Percentiles rank a stretch among this genome's conserved stretches.
phyloP scores from a whole-genome alignment of 768 basidiomycete genomes.

The Pleurotus cornucopiae region DNA sequence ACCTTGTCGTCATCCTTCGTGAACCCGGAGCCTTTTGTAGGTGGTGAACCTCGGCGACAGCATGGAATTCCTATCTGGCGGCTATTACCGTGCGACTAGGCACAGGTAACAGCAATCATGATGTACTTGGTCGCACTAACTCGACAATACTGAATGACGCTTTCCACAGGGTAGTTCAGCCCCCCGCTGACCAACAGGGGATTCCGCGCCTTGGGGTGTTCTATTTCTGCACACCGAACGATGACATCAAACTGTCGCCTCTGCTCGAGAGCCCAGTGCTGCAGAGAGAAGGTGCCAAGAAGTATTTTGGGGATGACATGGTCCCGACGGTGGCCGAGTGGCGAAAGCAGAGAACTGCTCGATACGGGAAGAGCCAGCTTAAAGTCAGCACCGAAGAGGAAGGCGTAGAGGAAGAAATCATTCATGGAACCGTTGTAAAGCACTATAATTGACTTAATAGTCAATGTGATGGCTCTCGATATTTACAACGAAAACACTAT shows the following conservation, averaged over 20 bases:
- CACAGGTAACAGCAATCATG: conserved; percentile 21
- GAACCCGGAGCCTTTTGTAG: too few relatives aligned
- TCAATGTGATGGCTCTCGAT: too few relatives aligned
- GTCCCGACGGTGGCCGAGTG: conserved; percentile 35
- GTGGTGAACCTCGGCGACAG: too few relatives aligned
- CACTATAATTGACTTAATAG: conserved; percentile 35
- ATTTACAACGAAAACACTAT: too few relatives aligned
- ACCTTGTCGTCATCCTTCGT: too few relatives aligned
- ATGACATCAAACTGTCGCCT: conserved; percentile 38
- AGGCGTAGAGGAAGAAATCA: conserved; percentile 41
- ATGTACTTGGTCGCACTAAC: too few relatives aligned
- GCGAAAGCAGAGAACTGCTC: conserved; percentile 32
- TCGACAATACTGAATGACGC: too few relatives aligned
- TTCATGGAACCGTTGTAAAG: conserved; percentile 40
- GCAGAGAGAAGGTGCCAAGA: conserved; percentile 28
- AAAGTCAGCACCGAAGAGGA: conserved; percentile 24
- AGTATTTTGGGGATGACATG: conserved; percentile 27
- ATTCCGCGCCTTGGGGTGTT: conserved; percentile 42
- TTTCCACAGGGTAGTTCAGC: conserved; percentile 37
- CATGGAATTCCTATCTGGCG: conserved; percentile 46
- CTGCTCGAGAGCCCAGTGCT: conserved; percentile 37
- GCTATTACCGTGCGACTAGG: conserved; percentile 44
- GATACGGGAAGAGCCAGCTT: conserved; percentile 35
- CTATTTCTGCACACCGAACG: conserved; percentile 43
- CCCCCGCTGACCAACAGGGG: conserved; percentile 39